Percentiles rank a stretch among this genome's conserved stretches.
These are phyloP conservation scores for Madurella mycetomatis DNA, from an alignment of 2,329 filamentous ascomycete species.

Conservation along the genomic window DNA sequence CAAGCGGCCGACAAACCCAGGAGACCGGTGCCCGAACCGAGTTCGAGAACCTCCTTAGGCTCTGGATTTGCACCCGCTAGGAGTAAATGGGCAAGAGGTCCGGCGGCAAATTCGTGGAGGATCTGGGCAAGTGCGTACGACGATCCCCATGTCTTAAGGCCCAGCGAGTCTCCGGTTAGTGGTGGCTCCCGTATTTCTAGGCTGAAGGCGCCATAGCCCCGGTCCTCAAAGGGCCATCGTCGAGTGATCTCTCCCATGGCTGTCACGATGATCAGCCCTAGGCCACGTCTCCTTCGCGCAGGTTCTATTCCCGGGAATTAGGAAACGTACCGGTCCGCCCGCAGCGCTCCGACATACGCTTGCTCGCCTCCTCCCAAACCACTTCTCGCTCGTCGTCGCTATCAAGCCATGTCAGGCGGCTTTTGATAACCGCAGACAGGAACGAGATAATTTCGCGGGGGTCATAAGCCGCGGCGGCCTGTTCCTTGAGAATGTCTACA, in stretches of 20 bases:
- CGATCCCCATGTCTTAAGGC: slow-evolving; percentile 93
- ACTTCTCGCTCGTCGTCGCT: slow-evolving; percentile 61
- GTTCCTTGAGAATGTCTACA: slow-evolving; percentile 39
- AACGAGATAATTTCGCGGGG: slow-evolving; percentile 58
- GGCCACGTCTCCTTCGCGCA: not conserved
- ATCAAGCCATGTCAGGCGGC: slow-evolving; percentile 62
- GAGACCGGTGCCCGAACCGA: slow-evolving; percentile 89
- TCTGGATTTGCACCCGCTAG: slow-evolving; percentile 27
- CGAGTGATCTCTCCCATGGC: slow-evolving; percentile 56
- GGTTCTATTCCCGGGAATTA: not conserved
- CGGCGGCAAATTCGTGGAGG: slow-evolving; percentile 48
- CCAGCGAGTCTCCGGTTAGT: slow-evolving; percentile 80
- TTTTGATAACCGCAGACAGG: slow-evolving; percentile 65
- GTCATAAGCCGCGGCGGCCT: slow-evolving; percentile 29
- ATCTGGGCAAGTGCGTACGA: slow-evolving; percentile 79
- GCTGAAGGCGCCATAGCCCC: slow-evolving; percentile 45
- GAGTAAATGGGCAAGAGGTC: slow-evolving; percentile 44
- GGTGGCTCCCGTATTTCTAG: slow-evolving; percentile 80
- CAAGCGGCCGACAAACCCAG: slow-evolving; percentile 80
- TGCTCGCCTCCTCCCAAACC: slow-evolving; percentile 75
- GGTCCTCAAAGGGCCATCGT: slow-evolving; percentile 47
- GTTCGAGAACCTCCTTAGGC: slow-evolving; percentile 57
- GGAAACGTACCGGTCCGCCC: slow-evolving; percentile 61
- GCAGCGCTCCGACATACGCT: slow-evolving; percentile 77
- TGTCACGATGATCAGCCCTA: slow-evolving; percentile 12